Evolutionary conservation across 2,329 filamentous ascomycete species (phyloP), one percentile per base, ranked within the genome.

Genomic region (Epichloe sibirici): DNA sequence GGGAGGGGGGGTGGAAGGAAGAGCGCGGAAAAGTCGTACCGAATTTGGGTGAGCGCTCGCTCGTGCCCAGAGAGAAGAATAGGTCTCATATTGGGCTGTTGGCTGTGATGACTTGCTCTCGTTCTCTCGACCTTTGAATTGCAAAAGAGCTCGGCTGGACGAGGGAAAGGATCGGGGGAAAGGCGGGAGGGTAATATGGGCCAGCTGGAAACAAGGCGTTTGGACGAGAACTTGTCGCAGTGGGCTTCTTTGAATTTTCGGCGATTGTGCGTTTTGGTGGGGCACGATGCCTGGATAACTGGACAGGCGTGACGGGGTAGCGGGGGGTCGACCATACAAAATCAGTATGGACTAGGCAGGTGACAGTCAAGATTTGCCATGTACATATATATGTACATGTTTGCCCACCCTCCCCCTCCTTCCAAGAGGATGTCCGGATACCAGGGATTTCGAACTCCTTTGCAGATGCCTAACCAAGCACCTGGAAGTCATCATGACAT

Each of bases 31-130:
- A 46, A 38, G 45, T 69, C 76, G 65, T 78, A 89, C 84, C 84
- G 88, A 72, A 96, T 91, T 73, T 96, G 90, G 69, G 89, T 95
- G 73, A 95, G 81, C 74, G 90, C 88, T 77, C 90, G 87, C 79
- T 95, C 90, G 83, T 98, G 93, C 73, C 93, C 93, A 70, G 89
- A 85, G 65, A 98, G 81, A 64, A 98, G 79, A 72, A 96, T 94
- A 68, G 93, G 93, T 77, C 93, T 89, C 93, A 98, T 98, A 57
- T 73, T 89, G 74, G 71, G 66, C 61, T 59, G 61, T 44, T 60
- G 51, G 58, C 53, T 50, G 49, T 40, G 21, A 38, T 43, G 21
- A 57, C 37, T 57, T 46, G 15, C 50, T 53, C 44, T 56, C 46
- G 49, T 45, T 46, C 45, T 28, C 38, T 50, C 46, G 34, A 40